Evolutionary conservation across 768 basidiomycete genomes (phyloP), one percentile per base, ranked within the genome.

Genomic region (Hygrophorus russula): DNA sequence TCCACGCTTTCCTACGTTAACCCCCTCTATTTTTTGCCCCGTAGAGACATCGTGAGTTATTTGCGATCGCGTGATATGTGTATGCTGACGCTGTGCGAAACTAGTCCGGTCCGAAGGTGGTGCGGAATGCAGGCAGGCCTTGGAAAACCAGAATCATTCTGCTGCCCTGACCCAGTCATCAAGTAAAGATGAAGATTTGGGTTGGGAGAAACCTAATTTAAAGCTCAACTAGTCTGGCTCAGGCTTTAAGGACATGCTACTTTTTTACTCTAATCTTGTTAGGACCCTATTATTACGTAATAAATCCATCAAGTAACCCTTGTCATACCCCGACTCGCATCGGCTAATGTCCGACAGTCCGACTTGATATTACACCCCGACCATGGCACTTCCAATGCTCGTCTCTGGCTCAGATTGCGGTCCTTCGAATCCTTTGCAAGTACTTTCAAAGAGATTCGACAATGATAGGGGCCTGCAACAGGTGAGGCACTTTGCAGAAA

Each of bases 71-170:
- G 11, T 34, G 19, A 39, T 30, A 20, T 34, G 46, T 54, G 47
- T 59, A 49, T 57, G 48, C 46, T 41, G 46, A 35, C 46, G 45
- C 53, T 59, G 47, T 28, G 29, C 7, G 6, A 52, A 41, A 57
- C 28, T 57, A 88, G 85, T 89, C 51, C 81, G 85, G 54, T 89
- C 86, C 41, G 86, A 89, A 60, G 83, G 83, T 51, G 86, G 83
- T 50, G 79, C 81, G 46, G 83, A 87, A 29, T 89, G 85, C 59
- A 70, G 82, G 51, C 44, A 45, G 19, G 42, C 42, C 18, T 20
- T 35, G 11, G 34, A 44, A 24, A 36, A 32, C 19, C 42, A 31
- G 14, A 36, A 32, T n/a, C 42, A 31, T 13, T 10, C 41, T 9
- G 30, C 20, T 13, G 32, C 30, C 1, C 1, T 17, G 10, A 34